Base-by-base conservation (phyloP, 768 basidiomycete genomes). In the Porphyrellus cyaneotinctus region DNA sequence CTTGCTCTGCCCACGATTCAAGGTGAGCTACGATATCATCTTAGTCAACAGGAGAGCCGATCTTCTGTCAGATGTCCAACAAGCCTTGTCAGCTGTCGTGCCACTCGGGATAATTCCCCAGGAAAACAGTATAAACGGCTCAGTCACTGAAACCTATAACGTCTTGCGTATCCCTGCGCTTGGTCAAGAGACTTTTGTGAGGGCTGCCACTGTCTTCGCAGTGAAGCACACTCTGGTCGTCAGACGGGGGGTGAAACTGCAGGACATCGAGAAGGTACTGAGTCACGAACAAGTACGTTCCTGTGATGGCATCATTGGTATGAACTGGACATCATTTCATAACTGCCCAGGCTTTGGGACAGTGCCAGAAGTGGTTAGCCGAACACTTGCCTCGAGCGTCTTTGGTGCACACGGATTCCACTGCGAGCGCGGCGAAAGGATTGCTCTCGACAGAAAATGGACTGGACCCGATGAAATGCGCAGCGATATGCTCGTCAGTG, bases 281-380 rank as follows among this genome's bases (percentile, higher is more conserved):
- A 91, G 89, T 69, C 89, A 92, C 56, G 89, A 91, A 63, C 89
- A 91, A 74, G 89, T 88, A 49, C 41, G 69, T 60, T 22, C 36
- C 24, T 43, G 45, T 35, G 28, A 33, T 45, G 62, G 49, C 24
- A 32, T 38, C 17, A 7, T 41, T 47, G 3, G n/a, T 48, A 5
- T 28, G 47, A 1, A 14, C 6, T 15, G 8, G 17, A 37, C 7
- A 4, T 35, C 33, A 33, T 43, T n/a, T 51, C 44, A 57, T 35
- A 45, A 46, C 49, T 12, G 36, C 23, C 13, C 55, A 91, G 88
- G 88, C 88, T 14, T 68, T 91, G 23, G 89, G 89, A 15, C 89
- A 92, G 68, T 92, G 89, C 66, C 74, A 73, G n/a, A 70, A 63
- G 17, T 91, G 87, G 69, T 67, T 91, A 18, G 60, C 70, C 13